Evolutionary conservation across 2,329 filamentous ascomycete species (phyloP).

Genomic region (Fusarium drepaniforme): DNA sequence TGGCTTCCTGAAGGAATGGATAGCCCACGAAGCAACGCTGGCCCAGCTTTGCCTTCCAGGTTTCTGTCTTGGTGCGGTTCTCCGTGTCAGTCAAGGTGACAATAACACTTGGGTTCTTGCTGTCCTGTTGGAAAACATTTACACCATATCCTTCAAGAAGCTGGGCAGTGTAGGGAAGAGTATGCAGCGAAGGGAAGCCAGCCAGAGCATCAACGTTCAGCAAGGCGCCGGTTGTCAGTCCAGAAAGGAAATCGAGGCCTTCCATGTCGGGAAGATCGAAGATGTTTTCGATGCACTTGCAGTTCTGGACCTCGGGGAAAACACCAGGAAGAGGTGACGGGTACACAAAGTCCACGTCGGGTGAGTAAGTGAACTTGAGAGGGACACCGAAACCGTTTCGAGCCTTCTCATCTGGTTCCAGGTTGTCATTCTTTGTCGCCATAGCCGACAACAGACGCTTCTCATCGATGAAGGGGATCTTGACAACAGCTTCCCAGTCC

Average conservation of each 20-base stretch:
- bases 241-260: constrained; percentile 86
- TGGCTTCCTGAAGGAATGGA: constrained; percentile 94
- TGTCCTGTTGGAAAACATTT: constrained; percentile 95
- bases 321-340: constrained; percentile 89
- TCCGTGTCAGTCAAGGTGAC: constrained; percentile 85
- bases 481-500: constrained; percentile 99
- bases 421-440: constrained; percentile 81
- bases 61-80: constrained; percentile 74
- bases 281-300: constrained; percentile 94
- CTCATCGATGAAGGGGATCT: constrained; percentile 99
- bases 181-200: constrained; percentile 92
- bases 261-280: constrained; percentile 95
- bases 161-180: constrained; percentile 83
- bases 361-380: constrained; percentile 90
- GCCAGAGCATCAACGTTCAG: constrained; percentile 87
- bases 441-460: constrained; percentile 86
- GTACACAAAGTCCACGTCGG: constrained; percentile 83
- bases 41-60: constrained; percentile 84
- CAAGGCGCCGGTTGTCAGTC: constrained; percentile 86
- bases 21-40: constrained; percentile 92
- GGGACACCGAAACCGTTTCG: constrained; percentile 94
- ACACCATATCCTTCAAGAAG: constrained; percentile 83
- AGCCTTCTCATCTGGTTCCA: constrained; percentile 82
- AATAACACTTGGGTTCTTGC: constrained; percentile 96
- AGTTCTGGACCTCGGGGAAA: constrained; percentile 89